Evolutionary conservation across 208 protist genomes (phyloP), one percentile per base, ranked within the genome.

Genomic region (Acanthamoeba quina): DNA sequence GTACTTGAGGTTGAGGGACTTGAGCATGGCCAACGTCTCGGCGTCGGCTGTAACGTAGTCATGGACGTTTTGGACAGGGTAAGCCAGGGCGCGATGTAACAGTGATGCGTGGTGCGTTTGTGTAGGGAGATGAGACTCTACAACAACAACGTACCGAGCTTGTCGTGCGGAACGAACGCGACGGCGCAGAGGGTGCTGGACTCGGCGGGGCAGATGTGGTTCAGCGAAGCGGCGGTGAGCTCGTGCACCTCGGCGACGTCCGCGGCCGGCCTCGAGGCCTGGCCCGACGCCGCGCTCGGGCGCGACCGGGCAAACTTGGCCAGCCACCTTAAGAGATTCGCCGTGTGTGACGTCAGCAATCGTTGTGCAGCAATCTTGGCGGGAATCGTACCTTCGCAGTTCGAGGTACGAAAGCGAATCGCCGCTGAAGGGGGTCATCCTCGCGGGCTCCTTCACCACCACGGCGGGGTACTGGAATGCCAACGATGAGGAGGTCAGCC

Each of bases 391-490:
- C 83, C 31, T 90, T 9, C 83, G 52, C 26, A 90, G 34, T 10
- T 90, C 83, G 54, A 90, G 56, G 24, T 70, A 90, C 5, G 52
- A 68, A 11, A 90, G 15, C 5, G 70, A 80, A 9, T 90, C 83
- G 41, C 56, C 83, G 11, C 13, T 90, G 54, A 37, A 90, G 15
- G 83, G 54, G n/a, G 54, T 68, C 52, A 68, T 44, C 29, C n/a
- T 90, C 26, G 83, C 83, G 13, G 83, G 83, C 31, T 90, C 83
- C 47, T 68, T 90, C 34, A 68, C 83, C 29, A 68, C 83, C 11
- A 90, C 34, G 21, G 83, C 56, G 60, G 83, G 83, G n/a, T 72
- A 90, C 83, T 88, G 47, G 15, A 88, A 80, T 47, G n/a, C 44
- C 41, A 85, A 5, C 62, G 62, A 9, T 37, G 80, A 15, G 17